Evolutionary conservation across 805 yeast species (phyloP).

Genomic region (Yueomyces sinensis): DNA sequence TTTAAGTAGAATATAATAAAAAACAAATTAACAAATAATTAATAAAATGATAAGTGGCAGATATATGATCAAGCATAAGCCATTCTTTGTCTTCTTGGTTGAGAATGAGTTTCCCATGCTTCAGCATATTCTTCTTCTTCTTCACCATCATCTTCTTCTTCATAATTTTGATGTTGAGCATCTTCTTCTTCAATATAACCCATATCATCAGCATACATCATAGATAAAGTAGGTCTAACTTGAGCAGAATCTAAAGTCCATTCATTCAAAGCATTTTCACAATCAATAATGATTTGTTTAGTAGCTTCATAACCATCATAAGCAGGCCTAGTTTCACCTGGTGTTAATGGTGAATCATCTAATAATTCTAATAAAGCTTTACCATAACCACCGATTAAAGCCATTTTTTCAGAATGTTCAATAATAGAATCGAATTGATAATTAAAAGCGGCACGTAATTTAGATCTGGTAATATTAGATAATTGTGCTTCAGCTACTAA

Average conservation of each 20-base stretch:
- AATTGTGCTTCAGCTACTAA: slow-evolving; percentile 87
- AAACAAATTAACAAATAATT: no score
- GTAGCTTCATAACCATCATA: slow-evolving; percentile 84
- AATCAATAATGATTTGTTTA: slow-evolving; percentile 75
- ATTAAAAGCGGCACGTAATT: slow-evolving; percentile 71
- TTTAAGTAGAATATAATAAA: no score
- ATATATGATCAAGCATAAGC: no score
- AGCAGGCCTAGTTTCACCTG: slow-evolving; percentile 86
- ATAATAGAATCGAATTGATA: slow-evolving; percentile 77
- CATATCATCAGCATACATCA: slow-evolving; percentile 43
- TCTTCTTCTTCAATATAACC: slow-evolving; percentile 39
- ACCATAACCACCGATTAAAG: slow-evolving; percentile 82
- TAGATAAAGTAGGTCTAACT: slow-evolving; percentile 68
- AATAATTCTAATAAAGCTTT: slow-evolving; percentile 71
- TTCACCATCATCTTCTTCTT: slow-evolving; percentile 36
- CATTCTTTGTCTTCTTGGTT: no score
- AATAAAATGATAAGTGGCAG: no score
- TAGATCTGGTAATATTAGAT: slow-evolving; percentile 78
- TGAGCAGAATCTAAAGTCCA: slow-evolving; percentile 80
- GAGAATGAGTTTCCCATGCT: no score
- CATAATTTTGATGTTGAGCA: slow-evolving; percentile 9
- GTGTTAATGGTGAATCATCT: slow-evolving; percentile 77
- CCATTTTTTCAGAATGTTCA: slow-evolving; percentile 76
- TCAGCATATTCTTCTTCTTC: slow-evolving; percentile 8
- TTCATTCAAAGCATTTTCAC: slow-evolving; percentile 68